Percentiles rank a stretch among this genome's conserved stretches.
Evolutionary conservation across 2,329 filamentous ascomycete genomes (phyloP).

Genomic region (Paradendryphiella salina): DNA sequence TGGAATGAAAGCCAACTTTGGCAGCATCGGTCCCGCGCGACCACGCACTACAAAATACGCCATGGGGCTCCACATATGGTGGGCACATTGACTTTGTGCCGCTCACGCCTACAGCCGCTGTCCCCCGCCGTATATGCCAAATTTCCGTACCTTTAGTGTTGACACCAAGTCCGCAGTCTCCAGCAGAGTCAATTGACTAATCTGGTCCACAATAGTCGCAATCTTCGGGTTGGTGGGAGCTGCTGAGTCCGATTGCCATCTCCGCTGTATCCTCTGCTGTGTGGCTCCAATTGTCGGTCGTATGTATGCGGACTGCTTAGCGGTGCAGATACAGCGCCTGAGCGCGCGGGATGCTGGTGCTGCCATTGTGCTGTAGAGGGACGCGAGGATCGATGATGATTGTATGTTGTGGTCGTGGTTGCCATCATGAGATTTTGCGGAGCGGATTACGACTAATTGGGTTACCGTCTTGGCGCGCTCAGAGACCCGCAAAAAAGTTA

Average conservation of each 20-base stretch:
- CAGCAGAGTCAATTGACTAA: slow-evolving; percentile 94
- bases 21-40: no score
- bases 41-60: no score
- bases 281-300: slow-evolving; percentile 41
- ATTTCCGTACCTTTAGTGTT: slow-evolving; percentile 77
- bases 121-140: neutral
- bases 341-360: slow-evolving; percentile 50
- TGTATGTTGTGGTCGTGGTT: slow-evolving; percentile 24
- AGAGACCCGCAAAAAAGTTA: slow-evolving; percentile 33
- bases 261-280: slow-evolving; percentile 57
- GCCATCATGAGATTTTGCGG: slow-evolving; percentile 37
- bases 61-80: no score
- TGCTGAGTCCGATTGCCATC: slow-evolving; percentile 82
- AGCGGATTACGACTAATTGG: slow-evolving; percentile 26
- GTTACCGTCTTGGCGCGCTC: slow-evolving; percentile 31
- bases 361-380: slow-evolving; percentile 46
- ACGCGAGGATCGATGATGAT: slow-evolving; percentile 22
- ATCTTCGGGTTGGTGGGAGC: slow-evolving; percentile 82
- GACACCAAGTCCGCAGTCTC: slow-evolving; percentile 97
- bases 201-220: slow-evolving; percentile 91
- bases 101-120: neutral
- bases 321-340: slow-evolving; percentile 50
- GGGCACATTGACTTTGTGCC: neutral
- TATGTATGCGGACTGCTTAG: slow-evolving; percentile 29
- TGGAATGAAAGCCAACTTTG: no score